Base-by-base conservation (phyloP, 106 monocot genomes). In the Dendrobium nobile region DNA sequence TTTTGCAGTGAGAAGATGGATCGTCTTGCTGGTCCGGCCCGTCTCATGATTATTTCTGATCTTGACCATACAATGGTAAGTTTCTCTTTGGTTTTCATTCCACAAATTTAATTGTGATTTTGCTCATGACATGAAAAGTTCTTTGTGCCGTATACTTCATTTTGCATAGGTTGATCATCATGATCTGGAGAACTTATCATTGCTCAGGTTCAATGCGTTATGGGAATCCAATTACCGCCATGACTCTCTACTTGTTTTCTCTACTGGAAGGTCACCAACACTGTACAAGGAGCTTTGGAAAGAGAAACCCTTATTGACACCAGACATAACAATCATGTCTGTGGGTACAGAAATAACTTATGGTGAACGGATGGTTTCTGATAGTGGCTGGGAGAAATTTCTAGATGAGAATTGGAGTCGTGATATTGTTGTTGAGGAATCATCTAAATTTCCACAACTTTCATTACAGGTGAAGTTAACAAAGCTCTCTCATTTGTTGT, bases 31-130 rank as follows among this genome's bases (percentile, higher is more conserved):
- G 82, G 48, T 54, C 74, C 90, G 0, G 80, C 96, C 0, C 88
- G 87, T 65, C 91, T 96, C 68, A 91, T 96, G 93, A 87, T 96
- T 33, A 91, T 96, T 4, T 93, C 96, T 10, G 96, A 96, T 82
- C 96, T 96, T 64, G 96, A 96, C 73, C 84, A 91, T 31, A 96
- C 96, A 17, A 96, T 96, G 96, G 96, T 96, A 87, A 9, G 79
- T 5, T 77, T 4, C 27, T 26, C 2, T 74, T 22, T 13, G 7
- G 2, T 47, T 26, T 22, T 72, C 28, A 43, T 6, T 44, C 18
- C 70, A 37, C 4, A 0, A 41, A 47, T 54, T 54, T 19, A 55
- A 61, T 61, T 6, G 13, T 6, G 27, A 6, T 37, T 20, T 59
- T 40, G 22, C n/a, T 65, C 5, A 3, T 48, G 26, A 18, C 9